These are phyloP conservation scores for Colletotrichum gigasporum DNA, from an alignment of 2,329 filamentous ascomycete genomes.

Conservation along the genomic window DNA sequence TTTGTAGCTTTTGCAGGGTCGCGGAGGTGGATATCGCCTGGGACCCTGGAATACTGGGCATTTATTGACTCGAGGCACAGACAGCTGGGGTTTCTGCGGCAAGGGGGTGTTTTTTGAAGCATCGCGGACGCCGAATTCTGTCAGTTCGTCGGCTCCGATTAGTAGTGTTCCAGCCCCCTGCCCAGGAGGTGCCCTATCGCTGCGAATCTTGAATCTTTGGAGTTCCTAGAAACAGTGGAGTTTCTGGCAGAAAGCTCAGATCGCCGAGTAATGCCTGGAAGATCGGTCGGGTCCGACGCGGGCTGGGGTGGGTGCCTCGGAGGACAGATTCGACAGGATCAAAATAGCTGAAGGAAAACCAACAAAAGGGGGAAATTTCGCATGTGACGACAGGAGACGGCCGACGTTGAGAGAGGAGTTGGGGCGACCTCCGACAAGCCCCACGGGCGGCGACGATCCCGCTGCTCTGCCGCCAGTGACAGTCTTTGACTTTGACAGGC, in stretches of 20 bases:
- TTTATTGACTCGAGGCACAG: slow-evolving; percentile 3
- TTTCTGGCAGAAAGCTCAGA: neutral
- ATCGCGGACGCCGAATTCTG: slow-evolving; percentile 4
- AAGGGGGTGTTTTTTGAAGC: slow-evolving; percentile 9
- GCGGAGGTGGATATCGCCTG: slow-evolving; percentile 5
- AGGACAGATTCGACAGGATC: neutral
- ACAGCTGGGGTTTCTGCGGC: neutral
- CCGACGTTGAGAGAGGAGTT: neutral
- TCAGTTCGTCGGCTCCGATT: neutral
- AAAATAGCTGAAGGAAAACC: slow-evolving; percentile 7
- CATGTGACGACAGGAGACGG: slow-evolving; percentile 26
- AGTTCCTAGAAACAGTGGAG: neutral
- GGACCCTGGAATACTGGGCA: neutral
- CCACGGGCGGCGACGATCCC: slow-evolving; percentile 20
- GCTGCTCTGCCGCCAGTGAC: slow-evolving; percentile 19
- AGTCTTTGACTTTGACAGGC: slow-evolving; percentile 1
- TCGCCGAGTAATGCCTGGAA: neutral
- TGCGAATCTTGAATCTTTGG: neutral
- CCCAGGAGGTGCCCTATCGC: neutral
- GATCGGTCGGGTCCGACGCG: slow-evolving; percentile 19
- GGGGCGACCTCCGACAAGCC: slow-evolving; percentile 12
- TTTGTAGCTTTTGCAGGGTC: neutral
- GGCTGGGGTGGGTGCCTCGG: neutral
- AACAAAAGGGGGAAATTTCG: neutral
- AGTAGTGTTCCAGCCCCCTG: neutral